Evolutionary conservation across 1,284 basidiomycete genomes (phyloP), one percentile per base, ranked within the genome.

Genomic region (Moesziomyces aphidis): DNA sequence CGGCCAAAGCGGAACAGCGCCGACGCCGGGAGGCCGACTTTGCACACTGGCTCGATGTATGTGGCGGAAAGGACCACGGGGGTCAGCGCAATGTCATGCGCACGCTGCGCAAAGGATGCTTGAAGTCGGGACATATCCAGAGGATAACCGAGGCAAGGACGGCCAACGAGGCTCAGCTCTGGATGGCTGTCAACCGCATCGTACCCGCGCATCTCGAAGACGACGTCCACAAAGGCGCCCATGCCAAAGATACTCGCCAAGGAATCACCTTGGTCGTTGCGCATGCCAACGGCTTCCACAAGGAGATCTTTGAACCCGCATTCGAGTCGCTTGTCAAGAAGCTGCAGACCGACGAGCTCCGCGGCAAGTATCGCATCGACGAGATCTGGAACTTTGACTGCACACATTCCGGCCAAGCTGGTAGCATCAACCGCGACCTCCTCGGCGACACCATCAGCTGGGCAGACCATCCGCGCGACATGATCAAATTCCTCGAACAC

Each of bases 311-410:
- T 89, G 90, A 92, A 78, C 89, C 90, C 0, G 88, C 88, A 4
- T 67, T 93, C 0, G 83, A 85, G 0, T 75, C 86, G 42, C 80
- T 93, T 2, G 57, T 87, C 21, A 36, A 63, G 10, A 72, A 64
- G 55, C 57, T 75, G 7, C 74, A 59, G 39, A 75, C 23, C 34
- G 46, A 52, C 31, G 57, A 53, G 43, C 51, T 54, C 36, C 58
- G 48, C 24, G 67, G 56, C 45, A 60, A 46, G 28, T 52, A 72
- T 45, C 55, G 67, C 19, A 84, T 95, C 19, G 89, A 91, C 76
- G 93, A 95, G 80, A 87, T 94, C 17, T 94, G 92, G 92, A 85
- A 89, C 1, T 89, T 92, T 85, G 93, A 95, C 73, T 88, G 90
- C 45, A 87, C 90, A 3, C 90, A 93, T 67, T 92, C 93, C 61